Conservation (phyloP, 2,329 filamentous ascomycete species). For the Clonostachys sp. region DNA sequence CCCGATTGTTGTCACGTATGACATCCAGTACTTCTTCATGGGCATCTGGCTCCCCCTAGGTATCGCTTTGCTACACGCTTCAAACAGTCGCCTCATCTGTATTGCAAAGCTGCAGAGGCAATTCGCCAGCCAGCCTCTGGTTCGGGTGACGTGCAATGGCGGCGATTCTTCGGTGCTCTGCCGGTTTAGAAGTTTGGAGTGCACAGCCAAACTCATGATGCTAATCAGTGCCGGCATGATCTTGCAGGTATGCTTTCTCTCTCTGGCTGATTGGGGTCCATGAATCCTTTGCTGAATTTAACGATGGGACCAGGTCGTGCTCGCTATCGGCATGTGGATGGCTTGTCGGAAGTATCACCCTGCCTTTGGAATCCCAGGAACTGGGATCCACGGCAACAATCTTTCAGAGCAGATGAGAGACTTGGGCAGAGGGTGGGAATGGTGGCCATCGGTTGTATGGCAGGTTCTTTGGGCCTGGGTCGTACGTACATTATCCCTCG, state of each 20-base stretch:
- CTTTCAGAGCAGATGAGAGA: conserved; percentile 39
- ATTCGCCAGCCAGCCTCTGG: conserved; percentile 8
- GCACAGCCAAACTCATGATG: conserved; percentile 42
- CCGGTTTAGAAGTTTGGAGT: conserved; percentile 24
- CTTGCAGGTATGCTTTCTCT: conserved; percentile 40
- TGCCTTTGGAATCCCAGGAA: conserved; percentile 55
- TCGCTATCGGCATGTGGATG: conserved; percentile 56
- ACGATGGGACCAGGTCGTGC: conserved; percentile 37
- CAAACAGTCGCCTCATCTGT: conserved; percentile 54
- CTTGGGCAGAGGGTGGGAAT: conserved; percentile 56
- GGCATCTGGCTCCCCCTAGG: conserved; percentile 58
- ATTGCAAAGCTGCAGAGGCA: conserved; percentile 45
- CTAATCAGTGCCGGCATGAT: conserved; percentile 49
- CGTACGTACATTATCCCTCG: conserved; percentile 9
- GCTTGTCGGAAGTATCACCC: conserved; percentile 62
- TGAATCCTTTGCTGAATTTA: not conserved
- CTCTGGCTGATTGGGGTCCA: not conserved
- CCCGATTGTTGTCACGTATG: conserved; percentile 51
- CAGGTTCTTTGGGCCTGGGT: conserved; percentile 58
- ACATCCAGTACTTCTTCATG: conserved; percentile 55
- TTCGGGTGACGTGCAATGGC: conserved; percentile 12
- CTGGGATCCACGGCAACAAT: conserved; percentile 50
- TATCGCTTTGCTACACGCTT: conserved; percentile 62
- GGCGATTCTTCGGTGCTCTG: conserved; percentile 25
- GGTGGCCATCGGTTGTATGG: conserved; percentile 62